Evolutionary conservation across 495 filamentous ascomycete genomes (phyloP).

Genomic region (Aspergillus ellipticus): DNA sequence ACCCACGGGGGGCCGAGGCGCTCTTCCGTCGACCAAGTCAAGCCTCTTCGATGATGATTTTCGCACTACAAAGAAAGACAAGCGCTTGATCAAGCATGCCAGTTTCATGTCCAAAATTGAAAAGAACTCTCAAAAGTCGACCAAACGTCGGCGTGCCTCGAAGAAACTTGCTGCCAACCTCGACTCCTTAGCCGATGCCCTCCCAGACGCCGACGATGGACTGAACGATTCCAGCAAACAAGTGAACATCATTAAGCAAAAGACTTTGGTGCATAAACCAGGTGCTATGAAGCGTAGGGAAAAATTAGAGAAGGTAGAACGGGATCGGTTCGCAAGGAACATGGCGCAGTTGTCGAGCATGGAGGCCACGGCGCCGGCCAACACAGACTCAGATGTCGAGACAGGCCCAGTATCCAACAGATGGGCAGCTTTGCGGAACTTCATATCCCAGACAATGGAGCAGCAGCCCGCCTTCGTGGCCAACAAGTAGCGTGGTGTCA

Average conservation of each 20-base stretch:
- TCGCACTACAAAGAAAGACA: slow-evolving; percentile 69
- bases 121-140: slow-evolving; percentile 50
- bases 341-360: slow-evolving; percentile 58
- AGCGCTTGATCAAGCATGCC: slow-evolving; percentile 70
- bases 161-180: slow-evolving; percentile 78
- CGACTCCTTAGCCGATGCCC: slow-evolving; percentile 70
- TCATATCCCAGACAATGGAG: slow-evolving; percentile 71
- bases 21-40: slow-evolving; percentile 21
- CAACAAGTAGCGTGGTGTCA: slow-evolving; percentile 23
- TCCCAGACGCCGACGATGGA: slow-evolving; percentile 55
- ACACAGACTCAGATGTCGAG: slow-evolving; percentile 13
- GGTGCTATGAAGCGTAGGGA: slow-evolving; percentile 83
- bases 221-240: slow-evolving; percentile 33
- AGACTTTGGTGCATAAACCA: slow-evolving; percentile 66
- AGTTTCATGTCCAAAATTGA: slow-evolving; percentile 70
- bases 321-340: slow-evolving; percentile 76
- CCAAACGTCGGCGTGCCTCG: slow-evolving; percentile 61
- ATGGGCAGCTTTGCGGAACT: slow-evolving; percentile 66
- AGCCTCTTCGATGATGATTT: slow-evolving; percentile 44
- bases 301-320: slow-evolving; percentile 70
- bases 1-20: slow-evolving; percentile 24
- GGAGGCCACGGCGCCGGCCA: slow-evolving; percentile 15
- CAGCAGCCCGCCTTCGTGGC: slow-evolving; percentile 61
- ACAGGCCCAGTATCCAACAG: slow-evolving; percentile 48
- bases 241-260: slow-evolving; percentile 56